Conservation (phyloP, 2,329 filamentous ascomycete genomes). For the Daldinia eschscholtzii region DNA sequence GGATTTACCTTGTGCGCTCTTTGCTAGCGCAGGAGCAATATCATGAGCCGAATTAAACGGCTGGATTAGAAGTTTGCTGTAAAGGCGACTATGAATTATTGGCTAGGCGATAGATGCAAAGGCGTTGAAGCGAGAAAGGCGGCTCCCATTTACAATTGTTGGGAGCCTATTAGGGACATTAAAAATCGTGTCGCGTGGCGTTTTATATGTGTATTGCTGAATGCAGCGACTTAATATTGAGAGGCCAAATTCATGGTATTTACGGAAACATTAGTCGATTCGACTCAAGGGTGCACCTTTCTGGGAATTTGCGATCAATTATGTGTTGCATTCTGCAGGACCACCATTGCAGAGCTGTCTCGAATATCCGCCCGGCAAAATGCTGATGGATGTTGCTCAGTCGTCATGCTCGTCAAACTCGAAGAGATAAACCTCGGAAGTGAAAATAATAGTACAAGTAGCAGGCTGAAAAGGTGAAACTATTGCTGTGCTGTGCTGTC, state of each 20-base stretch:
- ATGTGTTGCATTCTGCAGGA: constrained; percentile 55
- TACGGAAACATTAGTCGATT: constrained; percentile 53
- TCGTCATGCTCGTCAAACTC: constrained; percentile 55
- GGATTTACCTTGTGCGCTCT: constrained; percentile 30
- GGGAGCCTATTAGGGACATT: constrained; percentile 41
- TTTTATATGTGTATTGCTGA: constrained; percentile 37
- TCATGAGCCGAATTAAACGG: constrained; percentile 7
- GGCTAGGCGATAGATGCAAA: constrained; percentile 29
- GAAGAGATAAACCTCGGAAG: constrained; percentile 52
- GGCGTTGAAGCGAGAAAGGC: constrained; percentile 29
- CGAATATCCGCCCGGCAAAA: constrained; percentile 53
- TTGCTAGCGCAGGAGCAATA: constrained; percentile 15
- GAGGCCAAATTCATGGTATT: constrained; percentile 50
- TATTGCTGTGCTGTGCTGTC: constrained; percentile 47
- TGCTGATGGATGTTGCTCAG: constrained; percentile 52
- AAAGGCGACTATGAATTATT: constrained; percentile 28
- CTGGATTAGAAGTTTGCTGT: constrained; percentile 21
- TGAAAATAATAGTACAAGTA: constrained; percentile 56
- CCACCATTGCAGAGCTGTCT: constrained; percentile 53
- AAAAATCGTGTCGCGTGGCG: constrained; percentile 42
- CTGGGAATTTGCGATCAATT: constrained; percentile 56
- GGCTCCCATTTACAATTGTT: constrained; percentile 44
- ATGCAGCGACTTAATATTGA: constrained; percentile 47
- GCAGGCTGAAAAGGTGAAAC: constrained; percentile 49
- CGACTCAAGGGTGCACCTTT: constrained; percentile 55